Evolutionary conservation across 2,329 filamentous ascomycete genomes (phyloP), one percentile per base, ranked within the genome.

Genomic region (Zymoseptoria pseudotritici): DNA sequence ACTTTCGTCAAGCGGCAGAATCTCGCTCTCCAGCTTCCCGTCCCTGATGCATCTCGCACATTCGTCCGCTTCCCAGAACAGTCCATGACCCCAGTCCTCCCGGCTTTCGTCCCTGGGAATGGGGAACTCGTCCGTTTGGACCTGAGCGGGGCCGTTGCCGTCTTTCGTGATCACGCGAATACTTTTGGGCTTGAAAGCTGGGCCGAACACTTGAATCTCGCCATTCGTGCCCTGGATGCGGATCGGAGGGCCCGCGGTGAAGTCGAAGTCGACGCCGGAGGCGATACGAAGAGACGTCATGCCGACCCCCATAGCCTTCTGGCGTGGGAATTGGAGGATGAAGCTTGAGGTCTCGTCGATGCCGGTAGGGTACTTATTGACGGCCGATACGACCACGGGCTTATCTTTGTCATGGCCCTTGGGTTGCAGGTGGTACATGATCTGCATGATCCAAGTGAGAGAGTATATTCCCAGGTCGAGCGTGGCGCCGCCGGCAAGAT

Each of bases 1-100:
- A 0, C 78, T 81, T 68, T 81, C 78, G 0, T 70, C 66, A 75
- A 75, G 79, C 0, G 79, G 77, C 74, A 81, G 78, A 2, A 75
- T 69, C 0, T 66, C 66, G 56, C 73, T 79, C 63, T 80, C 69
- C 5, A 66, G 69, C 54, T 66, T 72, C 0, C 75, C 75, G 3
- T 72, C 72, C 1, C 71, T 69, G 50, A 80, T 71, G 61, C 78
- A 76, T 4, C 72, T 53, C 0, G 78, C 78, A 4, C 75, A 75
- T 0, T 73, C 72, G 60, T 80, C 78, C 2, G 77, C 77, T 63
- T 82, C 79, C 69, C 69, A 81, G 67, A 71, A 77, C 57, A 78
- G 80, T 0, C 75, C 78, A 31, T 68, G 67, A 0, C 73, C 74
- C 0, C 70, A 70, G 13, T 69, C 69, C 24, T 73, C 69, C 31